Evolutionary conservation across 352 stramenopile genomes (phyloP), one percentile per base, ranked within the genome.

Genomic region (Thalassiosira hispida): DNA sequence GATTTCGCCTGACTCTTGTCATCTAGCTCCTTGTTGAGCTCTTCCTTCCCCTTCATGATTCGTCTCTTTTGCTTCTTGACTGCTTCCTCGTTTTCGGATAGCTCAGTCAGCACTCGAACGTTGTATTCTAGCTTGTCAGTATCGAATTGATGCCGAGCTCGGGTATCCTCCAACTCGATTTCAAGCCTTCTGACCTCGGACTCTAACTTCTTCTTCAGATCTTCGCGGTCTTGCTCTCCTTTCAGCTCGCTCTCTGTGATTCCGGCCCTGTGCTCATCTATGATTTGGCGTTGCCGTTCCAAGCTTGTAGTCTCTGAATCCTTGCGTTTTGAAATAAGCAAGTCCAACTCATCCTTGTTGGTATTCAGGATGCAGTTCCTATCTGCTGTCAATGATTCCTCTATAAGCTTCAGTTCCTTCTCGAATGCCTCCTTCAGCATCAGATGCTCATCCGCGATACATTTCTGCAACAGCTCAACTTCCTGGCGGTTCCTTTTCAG

Each of bases 41-140:
- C 59, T 47, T 77, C 77, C 44, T 85, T 85, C 35, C 64, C 71
- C 38, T 78, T 85, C 64, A 81, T 80, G n/a, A 81, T 81, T 20
- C 70, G 77, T 49, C 51, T 72, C 49, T 85, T 85, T 59, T 81
- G 71, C 69, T 81, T 81, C 52, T 81, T 85, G 6, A 75, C 69
- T 31, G 47, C 66, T 12, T 27, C 27, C 47, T 66, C 56, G 29
- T 85, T 77, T 22, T 85, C 65, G 4, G 77, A 70, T 1, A 81
- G 63, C 40, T 85, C 77, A 38, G 74, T 72, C 12, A 85, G 35
- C 14, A 85, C 77, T 52, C 77, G 38, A 22, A 81, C 65, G 38
- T 85, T 72, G 59, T 78, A 81, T 40, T 81, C 65, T 16, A 85
- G 66, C 46, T 77, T 77, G 31, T 85, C 70, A 18, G 64, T 51